phyloP scores from a whole-genome alignment of 192 early-diverging fungal species.

The Rhizophlyctis rosea region DNA sequence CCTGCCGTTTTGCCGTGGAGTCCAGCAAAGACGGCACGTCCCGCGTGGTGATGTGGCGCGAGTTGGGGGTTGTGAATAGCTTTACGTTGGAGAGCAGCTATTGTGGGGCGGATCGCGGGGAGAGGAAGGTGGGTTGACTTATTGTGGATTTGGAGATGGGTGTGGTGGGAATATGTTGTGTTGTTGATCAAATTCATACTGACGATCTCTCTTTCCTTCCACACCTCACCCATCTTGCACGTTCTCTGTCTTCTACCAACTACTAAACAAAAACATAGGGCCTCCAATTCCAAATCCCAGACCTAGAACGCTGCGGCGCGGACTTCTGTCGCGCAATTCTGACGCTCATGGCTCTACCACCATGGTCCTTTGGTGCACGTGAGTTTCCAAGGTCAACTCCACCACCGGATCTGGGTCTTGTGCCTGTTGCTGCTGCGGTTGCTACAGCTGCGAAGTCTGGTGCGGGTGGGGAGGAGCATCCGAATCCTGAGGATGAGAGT shows the following conservation, averaged over 20 bases:
- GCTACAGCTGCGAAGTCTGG: too few species aligned
- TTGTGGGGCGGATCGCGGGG: conserved; percentile 47
- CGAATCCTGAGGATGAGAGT: too few species aligned
- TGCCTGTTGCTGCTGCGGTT: too few species aligned
- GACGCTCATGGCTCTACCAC: conserved; percentile 20
- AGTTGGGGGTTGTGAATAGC: conserved; percentile 42
- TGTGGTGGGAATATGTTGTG: conserved; percentile 7
- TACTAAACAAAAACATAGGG: conserved; percentile 26
- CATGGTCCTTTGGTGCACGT: too few species aligned
- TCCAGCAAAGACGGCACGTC: conserved; percentile 48
- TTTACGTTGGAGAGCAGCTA: conserved; percentile 52
- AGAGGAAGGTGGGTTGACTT: conserved; percentile 35
- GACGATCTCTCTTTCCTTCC: neutral
- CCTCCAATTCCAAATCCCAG: conserved; percentile 39
- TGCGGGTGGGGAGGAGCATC: too few species aligned
- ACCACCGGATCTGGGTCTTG: too few species aligned
- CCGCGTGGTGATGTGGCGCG: conserved; percentile 44
- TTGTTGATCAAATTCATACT: neutral
- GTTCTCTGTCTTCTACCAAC: neutral
- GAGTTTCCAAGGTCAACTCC: too few species aligned
- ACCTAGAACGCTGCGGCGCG: conserved; percentile 39
- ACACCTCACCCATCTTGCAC: neutral
- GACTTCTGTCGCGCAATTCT: conserved; percentile 38
- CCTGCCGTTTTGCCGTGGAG: conserved; percentile 40
- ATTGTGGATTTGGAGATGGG: neutral